phyloP scores from a whole-genome alignment of 2,329 filamentous ascomycete genomes.

The Sarocladiaceae sp. region DNA sequence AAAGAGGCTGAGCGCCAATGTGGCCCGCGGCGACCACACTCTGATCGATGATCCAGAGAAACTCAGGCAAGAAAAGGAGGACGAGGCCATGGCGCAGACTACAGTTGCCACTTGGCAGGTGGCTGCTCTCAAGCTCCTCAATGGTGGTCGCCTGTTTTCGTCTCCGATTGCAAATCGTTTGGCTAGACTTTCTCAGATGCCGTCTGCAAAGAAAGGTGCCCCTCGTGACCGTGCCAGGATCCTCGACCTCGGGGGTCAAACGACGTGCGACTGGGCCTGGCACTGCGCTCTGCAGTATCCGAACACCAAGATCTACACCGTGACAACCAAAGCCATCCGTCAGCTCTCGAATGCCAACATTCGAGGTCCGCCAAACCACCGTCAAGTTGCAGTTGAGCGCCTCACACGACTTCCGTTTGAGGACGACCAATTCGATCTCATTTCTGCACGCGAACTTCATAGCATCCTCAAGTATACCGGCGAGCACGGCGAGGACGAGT shows the following conservation, averaged over 20 bases:
- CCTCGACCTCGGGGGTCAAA: conserved; percentile 81
- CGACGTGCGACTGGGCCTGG: conserved; percentile 94
- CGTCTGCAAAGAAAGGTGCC: conserved; percentile 37
- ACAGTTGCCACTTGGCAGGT: conserved; percentile 57
- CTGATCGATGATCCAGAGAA: conserved; percentile 59
- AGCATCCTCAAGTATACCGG: conserved; percentile 71
- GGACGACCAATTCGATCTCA: conserved; percentile 81
- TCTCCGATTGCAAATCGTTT: conserved; percentile 61
- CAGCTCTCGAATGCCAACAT: conserved; percentile 71
- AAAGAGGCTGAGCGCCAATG: conserved; percentile 68
- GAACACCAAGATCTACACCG: conserved; percentile 82
- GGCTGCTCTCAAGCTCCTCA: conserved; percentile 55
- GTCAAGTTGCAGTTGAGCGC: conserved; percentile 71
- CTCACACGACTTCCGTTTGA: conserved; percentile 82
- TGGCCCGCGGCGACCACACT: conserved; percentile 66
- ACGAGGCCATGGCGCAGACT: conserved; percentile 73
- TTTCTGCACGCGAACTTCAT: conserved; percentile 85
- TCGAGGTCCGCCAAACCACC: conserved; percentile 82
- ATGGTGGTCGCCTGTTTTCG: conserved; percentile 60
- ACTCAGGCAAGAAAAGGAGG: conserved; percentile 69
- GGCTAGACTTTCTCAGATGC: conserved; percentile 47
- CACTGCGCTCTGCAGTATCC: conserved; percentile 83
- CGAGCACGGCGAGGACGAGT: conserved; percentile 74
- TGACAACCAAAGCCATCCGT: conserved; percentile 68
- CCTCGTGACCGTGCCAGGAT: conserved; percentile 59